Evolutionary conservation across 148 eudicot species (phyloP).

Genomic region (Mesembryanthemum crystallinum): DNA sequence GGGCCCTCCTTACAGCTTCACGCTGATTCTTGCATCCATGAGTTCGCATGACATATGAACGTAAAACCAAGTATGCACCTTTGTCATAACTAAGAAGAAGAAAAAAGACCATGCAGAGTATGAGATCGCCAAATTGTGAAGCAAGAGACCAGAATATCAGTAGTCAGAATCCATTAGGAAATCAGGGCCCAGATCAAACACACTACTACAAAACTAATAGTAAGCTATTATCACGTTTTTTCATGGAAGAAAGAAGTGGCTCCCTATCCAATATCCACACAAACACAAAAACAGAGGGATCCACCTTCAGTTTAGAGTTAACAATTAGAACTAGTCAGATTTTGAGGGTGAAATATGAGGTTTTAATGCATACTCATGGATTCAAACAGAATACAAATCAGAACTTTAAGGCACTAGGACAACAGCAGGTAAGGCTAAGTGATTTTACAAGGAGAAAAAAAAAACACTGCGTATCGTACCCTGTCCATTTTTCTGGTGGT

Average conservation of each 20-base stretch:
- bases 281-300: background rate
- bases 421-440: background rate
- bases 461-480: conserved; percentile 40
- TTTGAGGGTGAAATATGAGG: background rate
- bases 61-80: conserved; percentile 83
- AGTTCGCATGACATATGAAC: conserved; percentile 86
- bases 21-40: conserved; percentile 87
- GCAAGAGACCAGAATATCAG: background rate
- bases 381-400: background rate
- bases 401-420: conserved; percentile 4
- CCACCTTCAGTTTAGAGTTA: background rate
- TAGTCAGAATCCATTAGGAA: background rate
- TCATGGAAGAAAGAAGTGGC: too few relatives aligned
- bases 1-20: conserved; percentile 57
- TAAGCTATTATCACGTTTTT: background rate
- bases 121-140: background rate
- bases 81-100: conserved; percentile 62
- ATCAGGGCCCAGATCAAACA: background rate
- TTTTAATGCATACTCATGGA: background rate
- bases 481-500: conserved; percentile 91
- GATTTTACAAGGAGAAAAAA: background rate
- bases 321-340: background rate
- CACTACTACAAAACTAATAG: background rate
- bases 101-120: background rate
- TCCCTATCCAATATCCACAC: background rate